These are phyloP conservation scores for Hymenochaete sp. DNA, from an alignment of 1,284 basidiomycete species.

Conservation along the genomic window DNA sequence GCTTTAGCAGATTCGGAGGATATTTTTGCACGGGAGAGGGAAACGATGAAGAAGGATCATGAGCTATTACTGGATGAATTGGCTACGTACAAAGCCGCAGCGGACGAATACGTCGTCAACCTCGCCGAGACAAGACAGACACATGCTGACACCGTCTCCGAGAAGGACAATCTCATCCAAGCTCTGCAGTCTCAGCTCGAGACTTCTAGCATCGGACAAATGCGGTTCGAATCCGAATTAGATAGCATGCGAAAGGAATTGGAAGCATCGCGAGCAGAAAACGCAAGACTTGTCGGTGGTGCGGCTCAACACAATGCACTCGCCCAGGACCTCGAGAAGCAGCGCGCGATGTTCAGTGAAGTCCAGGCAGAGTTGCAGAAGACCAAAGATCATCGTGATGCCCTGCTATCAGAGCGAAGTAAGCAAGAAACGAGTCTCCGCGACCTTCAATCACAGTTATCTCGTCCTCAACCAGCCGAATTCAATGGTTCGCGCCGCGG, in stretches of 20 bases:
- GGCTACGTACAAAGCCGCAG: constrained; percentile 50
- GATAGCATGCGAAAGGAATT: constrained; percentile 52
- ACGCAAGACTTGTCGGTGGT: constrained; percentile 56
- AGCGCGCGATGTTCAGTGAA: constrained; percentile 66
- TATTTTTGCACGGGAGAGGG: constrained; percentile 25
- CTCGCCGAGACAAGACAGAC: constrained; percentile 41
- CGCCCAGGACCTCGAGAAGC: constrained; percentile 63
- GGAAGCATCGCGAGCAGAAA: constrained; percentile 45
- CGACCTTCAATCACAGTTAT: constrained; percentile 69
- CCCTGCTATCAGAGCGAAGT: constrained; percentile 59
- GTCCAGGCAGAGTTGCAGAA: constrained; percentile 67
- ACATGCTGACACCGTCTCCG: constrained; percentile 43
- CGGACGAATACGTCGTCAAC: constrained; percentile 43
- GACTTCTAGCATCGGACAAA: constrained; percentile 40
- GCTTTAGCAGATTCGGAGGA: constrained; percentile 32
- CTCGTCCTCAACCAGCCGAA: constrained; percentile 24
- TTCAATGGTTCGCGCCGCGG: constrained; percentile 34
- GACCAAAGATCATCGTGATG: constrained; percentile 75
- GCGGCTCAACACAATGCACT: constrained; percentile 66
- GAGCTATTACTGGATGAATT: constrained; percentile 53
- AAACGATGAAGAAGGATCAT: constrained; percentile 40
- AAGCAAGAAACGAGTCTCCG: constrained; percentile 59
- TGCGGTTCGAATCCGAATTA: constrained; percentile 45
- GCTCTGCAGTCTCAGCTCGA: constrained; percentile 43
- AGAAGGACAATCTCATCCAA: constrained; percentile 41